Base-by-base conservation (phyloP, 225 moss, liverwort and hornwort genomes). In the Pleurozium schreberi region DNA sequence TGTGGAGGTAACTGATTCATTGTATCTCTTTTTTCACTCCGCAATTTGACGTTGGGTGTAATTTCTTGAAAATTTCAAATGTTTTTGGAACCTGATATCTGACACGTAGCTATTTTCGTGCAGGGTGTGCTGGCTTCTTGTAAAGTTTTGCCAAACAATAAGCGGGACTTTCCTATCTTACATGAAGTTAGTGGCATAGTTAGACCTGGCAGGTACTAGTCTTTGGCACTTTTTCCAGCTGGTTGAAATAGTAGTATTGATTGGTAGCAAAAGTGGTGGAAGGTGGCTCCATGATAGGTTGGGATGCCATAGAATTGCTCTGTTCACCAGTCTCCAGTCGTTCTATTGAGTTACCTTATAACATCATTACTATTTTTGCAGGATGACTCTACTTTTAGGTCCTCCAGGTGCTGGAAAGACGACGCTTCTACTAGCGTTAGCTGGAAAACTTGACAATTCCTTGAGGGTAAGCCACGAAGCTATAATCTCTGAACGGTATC, bases 371-470 rank as follows among this genome's bases (percentile, higher is more conserved):
- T 73, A 38, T 67, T 68, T 68, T 90, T 87, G 80, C 88, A 96
- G 97, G 87, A 96, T 98, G 96, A 96, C 95, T 74, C 79, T 97
- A 89, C 92, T 98, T 71, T 88, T 98, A 82, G 98, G 98, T 27
- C 98, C 98, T 57, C 97, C 98, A 58, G 96, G 96, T 85, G 93
- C 95, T 91, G 98, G 98, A 74, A 98, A 98, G 89, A 92, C 95
- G 47, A 95, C 97, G 9, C 85, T 98, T 64, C 89, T 98, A 59
- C 75, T 93, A 47, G 95, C 97, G 36, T 90, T 98, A 60, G 95
- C 98, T 79, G 97, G 96, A 87, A 97, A 97, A 88, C 93, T 96
- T 90, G 97, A 93, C 55, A 81, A 92, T 52, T 89, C 90, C 36
- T 89, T 98, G 88, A 92, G 85, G 89, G 97, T 96, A 69, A 87